These are phyloP conservation scores for Aspergillus bridgeri DNA, from an alignment of 495 filamentous ascomycete genomes.

Conservation along the genomic window DNA sequence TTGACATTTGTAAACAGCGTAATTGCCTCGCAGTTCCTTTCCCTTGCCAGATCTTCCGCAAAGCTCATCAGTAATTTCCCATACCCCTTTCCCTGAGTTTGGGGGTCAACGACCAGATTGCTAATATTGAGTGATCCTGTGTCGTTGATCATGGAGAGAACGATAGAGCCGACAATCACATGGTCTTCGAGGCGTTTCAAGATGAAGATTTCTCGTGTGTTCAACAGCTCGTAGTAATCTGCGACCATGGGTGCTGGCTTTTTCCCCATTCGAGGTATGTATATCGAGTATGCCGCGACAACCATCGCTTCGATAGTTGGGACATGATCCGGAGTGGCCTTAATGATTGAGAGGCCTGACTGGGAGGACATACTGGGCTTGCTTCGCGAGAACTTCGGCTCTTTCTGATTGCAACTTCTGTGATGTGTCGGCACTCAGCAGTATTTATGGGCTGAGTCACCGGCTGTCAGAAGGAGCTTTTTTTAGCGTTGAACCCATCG, in stretches of 20 bases:
- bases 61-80: conserved; percentile 25
- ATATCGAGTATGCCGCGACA: conserved; percentile 32
- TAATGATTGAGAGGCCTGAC: conserved; percentile 11
- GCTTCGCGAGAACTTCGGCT: not conserved
- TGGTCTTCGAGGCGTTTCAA: conserved; percentile 6
- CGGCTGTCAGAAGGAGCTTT: not conserved
- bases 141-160: conserved; percentile 7
- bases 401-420: too few relatives aligned
- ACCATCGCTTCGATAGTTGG: conserved; percentile 27
- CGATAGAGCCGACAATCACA: conserved; percentile 15
- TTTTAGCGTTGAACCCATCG: too few relatives aligned
- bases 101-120: conserved; percentile 32
- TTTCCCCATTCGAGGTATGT: conserved; percentile 36
- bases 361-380: not conserved
- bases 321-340: conserved; percentile 23
- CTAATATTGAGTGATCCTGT: conserved; percentile 18
- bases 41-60: conserved; percentile 13
- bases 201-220: conserved; percentile 14
- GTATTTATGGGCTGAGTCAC: not conserved
- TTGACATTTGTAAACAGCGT: conserved; percentile 36
- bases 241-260: conserved; percentile 33
- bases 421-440: not conserved
- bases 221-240: conserved; percentile 23
- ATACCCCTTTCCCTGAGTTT: conserved; percentile 29
- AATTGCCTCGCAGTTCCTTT: conserved; percentile 9